Evolutionary conservation across 176 grass and related monocot species (phyloP).

Genomic region (Oryza meyeriana): DNA sequence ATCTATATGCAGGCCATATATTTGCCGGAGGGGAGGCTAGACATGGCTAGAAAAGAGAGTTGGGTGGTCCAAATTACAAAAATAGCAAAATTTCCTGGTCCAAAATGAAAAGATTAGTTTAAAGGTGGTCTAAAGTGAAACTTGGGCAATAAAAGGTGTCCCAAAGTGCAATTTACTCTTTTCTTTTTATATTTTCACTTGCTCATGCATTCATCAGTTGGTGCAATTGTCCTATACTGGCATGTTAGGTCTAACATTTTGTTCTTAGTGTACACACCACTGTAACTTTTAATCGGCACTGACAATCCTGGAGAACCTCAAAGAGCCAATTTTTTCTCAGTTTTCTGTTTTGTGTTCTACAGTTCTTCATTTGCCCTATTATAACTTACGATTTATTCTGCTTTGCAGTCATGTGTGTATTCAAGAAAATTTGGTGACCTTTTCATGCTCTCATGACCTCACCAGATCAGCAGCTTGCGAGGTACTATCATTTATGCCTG

Average conservation of each 20-base stretch:
- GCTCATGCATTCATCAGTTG: background rate
- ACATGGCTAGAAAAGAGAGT: too few relatives aligned
- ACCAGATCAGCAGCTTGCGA: slow-evolving; percentile 17
- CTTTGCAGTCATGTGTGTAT: slow-evolving; percentile 39
- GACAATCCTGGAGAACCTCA: background rate
- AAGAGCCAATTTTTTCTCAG: slow-evolving; percentile 9
- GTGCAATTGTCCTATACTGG: background rate
- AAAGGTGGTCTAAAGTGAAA: too few relatives aligned
- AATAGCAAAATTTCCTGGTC: too few relatives aligned
- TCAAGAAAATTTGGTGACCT: slow-evolving; percentile 47
- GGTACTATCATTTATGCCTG: background rate
- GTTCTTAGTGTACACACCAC: background rate
- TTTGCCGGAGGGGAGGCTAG: too few relatives aligned
- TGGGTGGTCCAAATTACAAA: too few relatives aligned
- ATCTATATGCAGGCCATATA: too few relatives aligned
- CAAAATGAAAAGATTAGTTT: too few relatives aligned
- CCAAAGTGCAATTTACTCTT: too few relatives aligned
- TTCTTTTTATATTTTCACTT: slow-evolving; percentile 17
- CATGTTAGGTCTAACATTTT: background rate
- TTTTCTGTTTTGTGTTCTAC: background rate
- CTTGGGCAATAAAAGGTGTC: too few relatives aligned
- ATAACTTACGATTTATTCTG: slow-evolving; percentile 17
- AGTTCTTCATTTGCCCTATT: background rate
- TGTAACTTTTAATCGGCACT: background rate
- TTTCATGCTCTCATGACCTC: slow-evolving; percentile 1